Percentiles rank a stretch among this genome's conserved stretches.
phyloP scores from a whole-genome alignment of 768 basidiomycete genomes.

The Russula brevipes region DNA sequence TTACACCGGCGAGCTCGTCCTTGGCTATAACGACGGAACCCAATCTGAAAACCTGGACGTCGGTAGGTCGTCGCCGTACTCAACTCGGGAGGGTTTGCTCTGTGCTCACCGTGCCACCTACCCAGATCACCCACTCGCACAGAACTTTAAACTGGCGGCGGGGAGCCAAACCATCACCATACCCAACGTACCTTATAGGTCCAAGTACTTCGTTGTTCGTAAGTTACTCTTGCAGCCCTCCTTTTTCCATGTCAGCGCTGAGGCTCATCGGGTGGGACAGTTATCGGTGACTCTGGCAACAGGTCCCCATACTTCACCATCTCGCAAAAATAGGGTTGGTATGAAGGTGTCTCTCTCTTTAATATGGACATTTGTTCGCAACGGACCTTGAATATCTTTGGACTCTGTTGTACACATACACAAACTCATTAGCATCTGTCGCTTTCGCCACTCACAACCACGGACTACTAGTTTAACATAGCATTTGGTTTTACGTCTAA shows the following conservation, averaged over 20 bases:
- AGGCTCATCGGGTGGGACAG: slow-evolving; percentile 26
- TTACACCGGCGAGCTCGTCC: slow-evolving; percentile 2
- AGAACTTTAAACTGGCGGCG: background rate
- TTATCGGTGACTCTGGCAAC: slow-evolving; percentile 47
- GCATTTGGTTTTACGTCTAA: slow-evolving; percentile 7
- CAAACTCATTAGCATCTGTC: background rate
- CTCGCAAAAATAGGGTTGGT: background rate
- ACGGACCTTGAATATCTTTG: slow-evolving; percentile 1
- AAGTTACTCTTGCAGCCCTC: background rate
- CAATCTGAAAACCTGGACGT: slow-evolving; percentile 7
- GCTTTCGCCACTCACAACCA: slow-evolving; percentile 8
- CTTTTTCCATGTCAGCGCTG: background rate
- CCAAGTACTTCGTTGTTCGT: slow-evolving; percentile 12
- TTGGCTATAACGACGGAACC: background rate
- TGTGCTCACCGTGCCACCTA: background rate
- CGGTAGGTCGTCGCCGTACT: background rate
- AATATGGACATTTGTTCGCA: background rate
- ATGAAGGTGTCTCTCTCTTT: background rate
- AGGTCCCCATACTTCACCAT: slow-evolving; percentile 31
- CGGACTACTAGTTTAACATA: slow-evolving; percentile 5
- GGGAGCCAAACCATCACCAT: background rate
- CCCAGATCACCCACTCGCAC: slow-evolving; percentile 1
- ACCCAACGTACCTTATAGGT: background rate
- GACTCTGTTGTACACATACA: background rate
- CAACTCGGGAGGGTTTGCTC: background rate